Evolutionary conservation across 306 rosid genomes (phyloP).

Genomic region (Datisca glomerata): DNA sequence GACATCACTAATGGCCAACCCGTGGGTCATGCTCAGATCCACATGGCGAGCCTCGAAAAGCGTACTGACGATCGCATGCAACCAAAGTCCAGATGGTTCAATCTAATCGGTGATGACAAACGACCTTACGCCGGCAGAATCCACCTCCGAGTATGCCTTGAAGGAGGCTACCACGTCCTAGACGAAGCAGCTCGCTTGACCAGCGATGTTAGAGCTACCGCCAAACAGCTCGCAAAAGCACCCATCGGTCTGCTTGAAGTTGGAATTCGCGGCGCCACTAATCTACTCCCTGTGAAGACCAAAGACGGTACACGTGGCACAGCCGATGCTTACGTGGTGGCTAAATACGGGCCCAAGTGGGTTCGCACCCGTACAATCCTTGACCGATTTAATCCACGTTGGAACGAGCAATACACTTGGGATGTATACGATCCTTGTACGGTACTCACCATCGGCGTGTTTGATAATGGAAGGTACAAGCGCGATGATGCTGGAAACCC

Average conservation of each 20-base stretch:
- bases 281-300: conserved; percentile 66
- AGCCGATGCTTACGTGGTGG: conserved; percentile 66
- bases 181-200: conserved; percentile 86
- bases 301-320: conserved; percentile 66
- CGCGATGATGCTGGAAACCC: conserved; percentile 33
- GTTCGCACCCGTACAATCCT: conserved; percentile 67
- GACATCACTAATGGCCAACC: conserved; percentile 28
- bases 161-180: conserved; percentile 88
- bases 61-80: conserved; percentile 41
- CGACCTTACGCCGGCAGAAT: conserved; percentile 47
- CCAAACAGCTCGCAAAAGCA: conserved; percentile 47
- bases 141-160: conserved; percentile 60
- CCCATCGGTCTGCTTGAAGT: conserved; percentile 72
- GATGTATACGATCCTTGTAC: conserved; percentile 79
- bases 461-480: conserved; percentile 63
- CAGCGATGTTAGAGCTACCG: conserved; percentile 64
- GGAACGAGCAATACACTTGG: conserved; percentile 95
- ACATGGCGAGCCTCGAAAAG: conserved; percentile 52
- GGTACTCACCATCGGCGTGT: conserved; percentile 62
- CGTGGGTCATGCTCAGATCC: conserved; percentile 47
- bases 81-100: conserved; percentile 72
- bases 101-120: conserved; percentile 34
- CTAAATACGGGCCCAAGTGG: conserved; percentile 85
- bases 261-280: conserved; percentile 67
- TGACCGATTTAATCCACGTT: conserved; percentile 67